Conservation (phyloP, 2,329 filamentous ascomycete species). For the Botrytis pseudocinerea region DNA sequence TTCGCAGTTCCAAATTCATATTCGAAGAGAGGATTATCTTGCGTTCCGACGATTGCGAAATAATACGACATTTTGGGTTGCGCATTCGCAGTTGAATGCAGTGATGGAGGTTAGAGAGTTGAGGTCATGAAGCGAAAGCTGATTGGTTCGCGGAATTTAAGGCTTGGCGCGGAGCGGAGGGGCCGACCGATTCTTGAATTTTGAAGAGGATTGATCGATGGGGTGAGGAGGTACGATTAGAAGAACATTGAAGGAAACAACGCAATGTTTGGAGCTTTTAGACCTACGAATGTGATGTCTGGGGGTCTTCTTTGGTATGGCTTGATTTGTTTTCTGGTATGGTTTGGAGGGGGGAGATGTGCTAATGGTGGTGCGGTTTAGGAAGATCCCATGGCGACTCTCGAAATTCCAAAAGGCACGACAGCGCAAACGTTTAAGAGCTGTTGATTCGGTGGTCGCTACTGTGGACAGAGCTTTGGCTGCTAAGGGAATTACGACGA, state of each 20-base stretch:
- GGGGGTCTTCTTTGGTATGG: slow-evolving; percentile 80
- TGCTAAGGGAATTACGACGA: slow-evolving; percentile 69
- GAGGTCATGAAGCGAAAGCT: slow-evolving; percentile 26
- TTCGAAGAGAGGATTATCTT: slow-evolving; percentile 95
- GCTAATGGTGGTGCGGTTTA: slow-evolving; percentile 36
- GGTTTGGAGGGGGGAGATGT: neutral
- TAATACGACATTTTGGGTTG: slow-evolving; percentile 83
- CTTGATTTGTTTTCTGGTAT: neutral
- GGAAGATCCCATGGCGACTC: slow-evolving; percentile 97
- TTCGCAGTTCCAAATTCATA: slow-evolving; percentile 97
- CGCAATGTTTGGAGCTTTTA: slow-evolving; percentile 80
- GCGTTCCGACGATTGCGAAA: slow-evolving; percentile 93
- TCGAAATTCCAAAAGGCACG: slow-evolving; percentile 88
- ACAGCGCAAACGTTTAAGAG: slow-evolving; percentile 77
- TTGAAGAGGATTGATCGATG: slow-evolving; percentile 19
- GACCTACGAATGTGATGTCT: slow-evolving; percentile 72
- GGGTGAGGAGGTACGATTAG: neutral
- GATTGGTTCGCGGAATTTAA: slow-evolving; percentile 32
- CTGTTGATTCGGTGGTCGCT: slow-evolving; percentile 84
- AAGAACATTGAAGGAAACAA: slow-evolving; percentile 41
- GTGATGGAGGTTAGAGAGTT: slow-evolving; percentile 22
- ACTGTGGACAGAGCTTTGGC: slow-evolving; percentile 77
- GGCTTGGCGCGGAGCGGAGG: slow-evolving; percentile 34
- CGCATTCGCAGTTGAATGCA: neutral
- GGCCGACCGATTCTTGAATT: slow-evolving; percentile 29